Evolutionary conservation across 257 asterid genomes (phyloP), one percentile per base, ranked within the genome.

Genomic region (Ophiorrhiza pumila): DNA sequence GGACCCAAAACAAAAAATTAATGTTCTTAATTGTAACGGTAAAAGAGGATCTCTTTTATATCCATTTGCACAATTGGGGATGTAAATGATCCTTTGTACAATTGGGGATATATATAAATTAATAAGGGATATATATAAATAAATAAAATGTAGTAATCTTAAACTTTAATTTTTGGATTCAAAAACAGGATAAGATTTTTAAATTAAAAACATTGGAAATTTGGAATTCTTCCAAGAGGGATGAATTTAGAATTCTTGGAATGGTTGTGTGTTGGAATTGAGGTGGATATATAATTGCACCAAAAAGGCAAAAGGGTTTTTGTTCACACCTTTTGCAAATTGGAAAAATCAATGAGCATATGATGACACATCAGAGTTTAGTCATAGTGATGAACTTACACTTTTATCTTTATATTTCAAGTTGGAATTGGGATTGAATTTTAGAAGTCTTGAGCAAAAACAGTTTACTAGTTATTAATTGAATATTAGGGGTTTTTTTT

Each of bases 331-430:
- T n/a, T n/a, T n/a, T n/a, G n/a, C n/a, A n/a, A n/a, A n/a, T n/a
- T n/a, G n/a, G n/a, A n/a, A n/a, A n/a, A n/a, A n/a, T n/a, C n/a
- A n/a, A n/a, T n/a, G n/a, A n/a, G n/a, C n/a, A n/a, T n/a, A n/a
- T n/a, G n/a, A n/a, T n/a, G 65, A 68, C 68, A 66, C 83, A 76
- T 80, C 73, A 70, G 32, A 70, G 63, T 5, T 69, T 69, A 15
- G 57, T 55, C 73, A 64, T 61, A 72, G 52, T 69, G n/a, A n/a
- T n/a, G n/a, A 20, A 47, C 39, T 46, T 64, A 63, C 69, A 75
- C 73, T 66, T 50, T 69, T 61, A 71, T 81, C 82, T 69, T 27
- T 14, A 47, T 12, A 2, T 49, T 4, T 12, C 23, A 34, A 35
- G 0, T 49, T 50, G n/a, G 43, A 27, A 1, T 17, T 4, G 23